phyloP scores from a whole-genome alignment of 2,329 filamentous ascomycete genomes.

The Aspergillus novofumigatus region DNA sequence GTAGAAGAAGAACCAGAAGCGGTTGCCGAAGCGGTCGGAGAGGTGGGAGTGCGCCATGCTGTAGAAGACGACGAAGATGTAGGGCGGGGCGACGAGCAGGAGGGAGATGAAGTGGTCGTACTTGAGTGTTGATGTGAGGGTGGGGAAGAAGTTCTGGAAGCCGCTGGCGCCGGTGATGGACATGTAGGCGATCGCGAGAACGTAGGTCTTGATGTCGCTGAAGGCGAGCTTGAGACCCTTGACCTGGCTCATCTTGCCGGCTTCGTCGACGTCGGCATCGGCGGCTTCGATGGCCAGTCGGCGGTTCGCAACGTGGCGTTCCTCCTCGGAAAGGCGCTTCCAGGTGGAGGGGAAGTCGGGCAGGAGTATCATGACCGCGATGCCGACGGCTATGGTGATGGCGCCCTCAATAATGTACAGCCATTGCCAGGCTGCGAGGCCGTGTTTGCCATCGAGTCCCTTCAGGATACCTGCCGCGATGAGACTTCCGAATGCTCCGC shows the following conservation, averaged over 20 bases:
- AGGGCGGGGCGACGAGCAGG: conserved; percentile 51
- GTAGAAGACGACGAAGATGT: conserved; percentile 51
- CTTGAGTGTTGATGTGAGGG: conserved; percentile 45
- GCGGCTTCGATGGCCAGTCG: conserved; percentile 50
- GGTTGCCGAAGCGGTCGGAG: conserved; percentile 43
- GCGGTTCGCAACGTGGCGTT: conserved; percentile 45
- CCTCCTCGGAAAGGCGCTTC: conserved; percentile 40
- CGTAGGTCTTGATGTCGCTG: conserved; percentile 48
- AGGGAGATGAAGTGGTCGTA: conserved; percentile 46
- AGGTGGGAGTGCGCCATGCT: conserved; percentile 42
- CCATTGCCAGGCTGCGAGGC: conserved; percentile 39
- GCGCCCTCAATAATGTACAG: conserved; percentile 39
- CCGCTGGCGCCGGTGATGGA: conserved; percentile 48
- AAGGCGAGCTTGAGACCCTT: conserved; percentile 50
- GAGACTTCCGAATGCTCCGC: conserved; percentile 51
- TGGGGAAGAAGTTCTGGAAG: conserved; percentile 57
- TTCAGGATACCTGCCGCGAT: conserved; percentile 50
- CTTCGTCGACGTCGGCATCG: conserved; percentile 48
- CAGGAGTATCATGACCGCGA: conserved; percentile 30
- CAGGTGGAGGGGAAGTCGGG: conserved; percentile 46
- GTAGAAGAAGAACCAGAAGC: conserved; percentile 53
- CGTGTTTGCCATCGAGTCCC: conserved; percentile 33
- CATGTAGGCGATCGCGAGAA: conserved; percentile 44
- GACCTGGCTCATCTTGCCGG: conserved; percentile 46
- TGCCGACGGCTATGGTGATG: conserved; percentile 32